A percentile compares a stretch with the other conserved stretches of the same genome.
Conservation (phyloP, 768 basidiomycete species). For the Tulasnella sp. region DNA sequence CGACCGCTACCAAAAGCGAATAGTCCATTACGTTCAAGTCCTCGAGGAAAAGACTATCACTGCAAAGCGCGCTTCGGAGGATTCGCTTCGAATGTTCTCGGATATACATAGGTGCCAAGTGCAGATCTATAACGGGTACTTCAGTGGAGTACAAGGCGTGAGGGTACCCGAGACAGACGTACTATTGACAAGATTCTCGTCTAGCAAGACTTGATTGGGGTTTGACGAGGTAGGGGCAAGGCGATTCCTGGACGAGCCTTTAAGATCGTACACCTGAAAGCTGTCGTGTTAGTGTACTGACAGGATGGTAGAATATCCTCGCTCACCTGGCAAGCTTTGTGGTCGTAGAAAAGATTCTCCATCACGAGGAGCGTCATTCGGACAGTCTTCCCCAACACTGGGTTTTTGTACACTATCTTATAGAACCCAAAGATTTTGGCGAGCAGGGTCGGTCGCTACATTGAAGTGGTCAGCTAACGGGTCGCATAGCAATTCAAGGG, state of each 20-base stretch:
- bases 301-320: not conserved
- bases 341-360: slow-evolving; percentile 96
- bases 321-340: slow-evolving; percentile 79
- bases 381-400: slow-evolving; percentile 68
- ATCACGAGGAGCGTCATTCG: slow-evolving; percentile 97
- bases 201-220: slow-evolving; percentile 88
- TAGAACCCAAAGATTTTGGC: slow-evolving; percentile 98
- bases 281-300: not conserved
- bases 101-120: slow-evolving; percentile 87
- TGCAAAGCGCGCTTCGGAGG: slow-evolving; percentile 84
- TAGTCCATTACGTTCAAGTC: slow-evolving; percentile 99
- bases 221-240: slow-evolving; percentile 84
- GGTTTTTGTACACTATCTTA: slow-evolving; percentile 86
- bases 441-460: slow-evolving; percentile 85
- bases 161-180: slow-evolving; percentile 41
- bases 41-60: slow-evolving; percentile 93
- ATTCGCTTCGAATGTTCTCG: slow-evolving; percentile 97
- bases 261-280: slow-evolving; percentile 91
- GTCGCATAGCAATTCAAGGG: not conserved
- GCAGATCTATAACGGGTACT: slow-evolving; percentile 60
- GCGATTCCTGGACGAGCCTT: slow-evolving; percentile 93
- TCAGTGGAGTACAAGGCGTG: slow-evolving; percentile 19
- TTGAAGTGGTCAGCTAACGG: slow-evolving; percentile 34
- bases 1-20: slow-evolving; percentile 94
- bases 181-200: slow-evolving; percentile 96